Conservation (phyloP, 2,329 filamentous ascomycete genomes). For the Clonostachys rosea region DNA sequence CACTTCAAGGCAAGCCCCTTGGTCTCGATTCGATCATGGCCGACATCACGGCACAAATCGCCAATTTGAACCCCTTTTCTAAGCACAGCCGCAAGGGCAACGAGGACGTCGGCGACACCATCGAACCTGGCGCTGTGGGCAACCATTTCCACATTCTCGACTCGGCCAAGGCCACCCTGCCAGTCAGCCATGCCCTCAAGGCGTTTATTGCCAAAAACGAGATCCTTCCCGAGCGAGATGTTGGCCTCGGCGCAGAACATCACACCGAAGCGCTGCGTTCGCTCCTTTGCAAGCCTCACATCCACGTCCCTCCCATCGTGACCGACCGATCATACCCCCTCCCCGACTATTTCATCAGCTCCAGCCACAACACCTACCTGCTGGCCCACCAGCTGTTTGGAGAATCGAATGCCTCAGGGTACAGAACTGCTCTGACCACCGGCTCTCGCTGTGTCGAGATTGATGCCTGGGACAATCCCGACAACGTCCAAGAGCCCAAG, state of each 20-base stretch:
- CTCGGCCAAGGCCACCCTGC: conserved; percentile 45
- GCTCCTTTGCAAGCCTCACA: conserved; percentile 52
- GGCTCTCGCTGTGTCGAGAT: conserved; percentile 70
- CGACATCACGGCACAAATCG: conserved; percentile 19
- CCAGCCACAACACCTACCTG: conserved; percentile 70
- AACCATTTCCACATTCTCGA: conserved; percentile 52
- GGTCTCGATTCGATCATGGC: too few species aligned
- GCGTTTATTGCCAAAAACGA: conserved; percentile 48
- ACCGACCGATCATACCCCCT: conserved; percentile 55
- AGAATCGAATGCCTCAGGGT: conserved; percentile 55
- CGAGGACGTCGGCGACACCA: conserved; percentile 24
- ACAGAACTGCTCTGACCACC: conserved; percentile 55
- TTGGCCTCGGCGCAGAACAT: conserved; percentile 33
- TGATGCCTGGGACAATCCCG: conserved; percentile 65
- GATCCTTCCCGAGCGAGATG: conserved; percentile 43
- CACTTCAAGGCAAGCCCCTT: too few species aligned
- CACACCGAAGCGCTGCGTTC: conserved; percentile 38
- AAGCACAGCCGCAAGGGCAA: conserved; percentile 10
- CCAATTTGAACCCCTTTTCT: conserved; percentile 20
- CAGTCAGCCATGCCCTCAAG: conserved; percentile 54
- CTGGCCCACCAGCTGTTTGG: conserved; percentile 67
- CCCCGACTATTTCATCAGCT: conserved; percentile 68
- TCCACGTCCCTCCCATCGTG: conserved; percentile 47
- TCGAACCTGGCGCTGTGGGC: conserved; percentile 38
- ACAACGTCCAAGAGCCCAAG: conserved; percentile 58